Evolutionary conservation across 768 basidiomycete genomes (phyloP).

Genomic region (Xerocomus potaroensis): DNA sequence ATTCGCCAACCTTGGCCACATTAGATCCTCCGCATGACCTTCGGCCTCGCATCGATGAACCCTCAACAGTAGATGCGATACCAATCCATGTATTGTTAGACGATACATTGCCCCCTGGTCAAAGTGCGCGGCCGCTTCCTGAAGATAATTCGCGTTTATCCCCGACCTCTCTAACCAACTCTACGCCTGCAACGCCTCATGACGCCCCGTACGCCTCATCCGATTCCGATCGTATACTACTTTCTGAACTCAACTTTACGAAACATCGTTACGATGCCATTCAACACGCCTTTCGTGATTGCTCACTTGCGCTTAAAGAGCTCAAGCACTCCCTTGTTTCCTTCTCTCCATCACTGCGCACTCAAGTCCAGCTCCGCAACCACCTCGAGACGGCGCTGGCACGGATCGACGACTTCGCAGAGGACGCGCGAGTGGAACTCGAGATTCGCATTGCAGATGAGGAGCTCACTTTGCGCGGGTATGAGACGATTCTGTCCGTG

Average conservation of each 20-base stretch:
- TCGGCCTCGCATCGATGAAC: neutral
- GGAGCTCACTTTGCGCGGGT: constrained; percentile 58
- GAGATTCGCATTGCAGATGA: constrained; percentile 78
- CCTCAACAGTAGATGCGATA: neutral
- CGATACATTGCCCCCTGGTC: neutral
- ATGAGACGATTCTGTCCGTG: constrained; percentile 60
- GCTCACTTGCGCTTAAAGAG: constrained; percentile 60
- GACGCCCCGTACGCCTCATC: neutral
- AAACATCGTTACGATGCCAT: constrained; percentile 56
- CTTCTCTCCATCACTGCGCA: constrained; percentile 1
- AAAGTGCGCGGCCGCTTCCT: neutral
- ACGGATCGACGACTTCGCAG: constrained; percentile 67
- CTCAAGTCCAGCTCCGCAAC: neutral
- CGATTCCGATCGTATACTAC: constrained; percentile 30
- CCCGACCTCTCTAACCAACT: neutral
- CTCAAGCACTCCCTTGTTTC: constrained; percentile 36
- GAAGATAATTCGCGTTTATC: neutral
- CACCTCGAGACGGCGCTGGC: constrained; percentile 51
- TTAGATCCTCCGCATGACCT: constrained; percentile 8
- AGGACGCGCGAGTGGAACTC: constrained; percentile 78
- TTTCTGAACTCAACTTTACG: constrained; percentile 42
- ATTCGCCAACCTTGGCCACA: constrained; percentile 14
- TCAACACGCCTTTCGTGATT: constrained; percentile 63
- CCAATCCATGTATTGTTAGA: neutral
- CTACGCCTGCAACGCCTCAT: neutral